phyloP scores from a whole-genome alignment of 1,284 basidiomycete species.

The Spongiforma sp. region DNA sequence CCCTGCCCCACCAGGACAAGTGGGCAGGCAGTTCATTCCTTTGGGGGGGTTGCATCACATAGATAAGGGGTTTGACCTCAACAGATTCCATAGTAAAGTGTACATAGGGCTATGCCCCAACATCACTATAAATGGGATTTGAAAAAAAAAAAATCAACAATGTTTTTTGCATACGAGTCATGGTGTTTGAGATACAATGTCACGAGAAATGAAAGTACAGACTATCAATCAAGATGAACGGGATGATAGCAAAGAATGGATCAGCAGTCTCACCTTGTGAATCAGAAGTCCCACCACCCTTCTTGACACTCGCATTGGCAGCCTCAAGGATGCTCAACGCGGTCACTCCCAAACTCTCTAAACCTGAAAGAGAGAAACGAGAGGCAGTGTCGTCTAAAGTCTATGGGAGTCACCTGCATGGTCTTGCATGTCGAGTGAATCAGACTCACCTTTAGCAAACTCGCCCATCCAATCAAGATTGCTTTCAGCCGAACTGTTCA shows the following conservation, averaged over 20 bases:
- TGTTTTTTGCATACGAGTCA: conserved; percentile 95
- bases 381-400: conserved; percentile 93
- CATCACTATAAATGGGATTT: too few relatives aligned
- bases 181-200: conserved; percentile 96
- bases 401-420: conserved; percentile 45
- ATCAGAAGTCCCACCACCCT: conserved; percentile 40
- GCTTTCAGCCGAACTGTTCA: conserved; percentile 70
- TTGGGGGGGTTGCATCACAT: too few relatives aligned
- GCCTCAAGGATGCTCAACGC: conserved; percentile 92
- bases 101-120: too few relatives aligned
- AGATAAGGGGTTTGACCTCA: too few relatives aligned
- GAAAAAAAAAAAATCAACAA: too few relatives aligned
- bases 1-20: too few relatives aligned
- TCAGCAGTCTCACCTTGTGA: conserved; percentile 42
- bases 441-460: conserved; percentile 80
- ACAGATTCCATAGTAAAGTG: too few relatives aligned
- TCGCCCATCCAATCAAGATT: conserved; percentile 87
- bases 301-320: conserved; percentile 70
- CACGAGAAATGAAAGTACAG: conserved; percentile 76
- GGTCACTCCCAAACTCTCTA: conserved; percentile 89
- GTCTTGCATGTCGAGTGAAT: neutral
- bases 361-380: conserved; percentile 94
- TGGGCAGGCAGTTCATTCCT: too few relatives aligned
- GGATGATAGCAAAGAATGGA: neutral
- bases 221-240: conserved; percentile 41